Evolutionary conservation across 1,284 basidiomycete genomes (phyloP), one percentile per base, ranked within the genome.

Genomic region (Neonothopanus nambi): DNA sequence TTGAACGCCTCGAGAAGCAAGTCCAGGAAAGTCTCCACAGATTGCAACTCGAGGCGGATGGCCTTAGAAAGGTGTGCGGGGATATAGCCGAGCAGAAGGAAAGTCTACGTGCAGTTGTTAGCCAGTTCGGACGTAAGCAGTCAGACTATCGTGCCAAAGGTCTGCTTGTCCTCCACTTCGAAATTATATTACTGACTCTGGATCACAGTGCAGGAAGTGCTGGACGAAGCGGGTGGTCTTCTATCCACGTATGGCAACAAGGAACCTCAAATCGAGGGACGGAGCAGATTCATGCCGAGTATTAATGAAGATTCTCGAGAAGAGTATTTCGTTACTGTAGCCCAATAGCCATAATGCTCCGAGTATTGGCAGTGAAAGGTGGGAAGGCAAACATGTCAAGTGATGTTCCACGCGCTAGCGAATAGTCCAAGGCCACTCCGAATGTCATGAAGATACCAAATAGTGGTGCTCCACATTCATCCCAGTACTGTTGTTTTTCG

Each of bases 81-180:
- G 75, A 75, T 23, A 77, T 88, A 54, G 72, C 71, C 20, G 70
- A 70, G 28, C 82, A 85, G 54, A 78, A 84, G 51, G 73, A 77
- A 51, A 75, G 72, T 55, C 66, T 88, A 12, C 71, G 76, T 38
- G 63, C 68, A 3, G 79, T 77, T 30, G 81, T 81, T 50, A 72
- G 80, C 56, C 72, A 78, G 48, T 71, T 88, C 51, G 81, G 85
- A 63, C 68, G 72, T 52, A 84, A 80, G 59, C 81, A 85, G 56
- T 66, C 66, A 15, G 67, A 75, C 41, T 83, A 87, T 63, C 77
- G 80, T 57, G 72, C 73, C 28, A 83, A 80, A 71, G 82, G 85
- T 84, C 51, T 53, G 72, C 56, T 26, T 33, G 36, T n/a, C 11
- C 38, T 15, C 18, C 6, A 0, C 33, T 20, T 39, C 17, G 13